phyloP scores from a whole-genome alignment of 352 stramenopile genomes.

The Phytophthora tubulina region DNA sequence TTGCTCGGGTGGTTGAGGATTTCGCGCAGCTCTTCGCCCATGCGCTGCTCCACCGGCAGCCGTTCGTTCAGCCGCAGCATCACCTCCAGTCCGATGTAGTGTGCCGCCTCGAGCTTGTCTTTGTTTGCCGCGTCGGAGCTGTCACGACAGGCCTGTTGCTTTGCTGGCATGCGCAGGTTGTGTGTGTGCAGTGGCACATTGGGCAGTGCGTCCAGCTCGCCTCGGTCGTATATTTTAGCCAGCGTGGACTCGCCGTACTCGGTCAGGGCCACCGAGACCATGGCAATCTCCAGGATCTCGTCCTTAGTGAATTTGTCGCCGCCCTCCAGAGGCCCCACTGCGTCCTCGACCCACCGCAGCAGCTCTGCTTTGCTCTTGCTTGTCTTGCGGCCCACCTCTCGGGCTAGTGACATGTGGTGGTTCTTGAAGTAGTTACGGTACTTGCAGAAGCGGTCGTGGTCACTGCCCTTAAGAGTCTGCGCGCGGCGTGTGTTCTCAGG shows the following conservation, averaged over 20 bases:
- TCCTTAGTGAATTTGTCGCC: conserved; percentile 42
- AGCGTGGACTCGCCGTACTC: conserved; percentile 44
- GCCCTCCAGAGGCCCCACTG: conserved; percentile 36
- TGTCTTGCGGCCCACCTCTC: conserved; percentile 46
- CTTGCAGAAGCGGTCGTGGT: conserved; percentile 50
- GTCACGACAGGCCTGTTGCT: conserved; percentile 54
- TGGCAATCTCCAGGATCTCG: conserved; percentile 53
- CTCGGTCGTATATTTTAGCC: conserved; percentile 40
- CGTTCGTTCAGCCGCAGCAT: conserved; percentile 58
- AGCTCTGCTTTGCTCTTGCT: conserved; percentile 49
- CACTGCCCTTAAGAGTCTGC: conserved; percentile 27
- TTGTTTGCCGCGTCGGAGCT: conserved; percentile 49
- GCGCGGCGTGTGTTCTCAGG: conserved; percentile 41
- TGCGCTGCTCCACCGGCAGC: conserved; percentile 44
- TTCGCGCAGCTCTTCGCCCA: conserved; percentile 53
- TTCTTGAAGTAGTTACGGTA: conserved; percentile 67
- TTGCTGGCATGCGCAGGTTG: conserved; percentile 44
- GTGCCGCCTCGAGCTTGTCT: conserved; percentile 48
- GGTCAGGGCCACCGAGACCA: conserved; percentile 49
- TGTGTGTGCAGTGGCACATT: conserved; percentile 53
- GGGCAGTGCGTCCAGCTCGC: conserved; percentile 44
- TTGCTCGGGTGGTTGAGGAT: conserved; percentile 59
- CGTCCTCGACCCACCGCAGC: conserved; percentile 41
- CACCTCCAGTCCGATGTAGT: conserved; percentile 60
- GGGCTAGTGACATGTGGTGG: conserved; percentile 53